These are phyloP conservation scores for Lasiodiplodia citricola DNA, from an alignment of 2,329 filamentous ascomycete genomes.

Conservation along the genomic window DNA sequence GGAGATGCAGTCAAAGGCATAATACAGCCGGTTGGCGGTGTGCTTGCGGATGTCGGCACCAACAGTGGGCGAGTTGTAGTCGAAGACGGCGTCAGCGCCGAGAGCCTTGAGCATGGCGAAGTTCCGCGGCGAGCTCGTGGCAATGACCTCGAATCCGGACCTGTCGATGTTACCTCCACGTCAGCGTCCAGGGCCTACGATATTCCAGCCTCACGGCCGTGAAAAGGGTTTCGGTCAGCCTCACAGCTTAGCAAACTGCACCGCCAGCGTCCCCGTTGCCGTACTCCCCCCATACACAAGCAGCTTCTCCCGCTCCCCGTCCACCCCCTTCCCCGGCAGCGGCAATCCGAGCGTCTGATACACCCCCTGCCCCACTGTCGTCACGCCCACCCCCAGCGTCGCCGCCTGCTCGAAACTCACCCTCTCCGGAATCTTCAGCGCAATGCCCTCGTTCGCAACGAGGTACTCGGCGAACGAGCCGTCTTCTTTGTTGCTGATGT, in stretches of 20 bases:
- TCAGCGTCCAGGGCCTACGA: neutral
- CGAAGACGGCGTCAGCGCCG: conserved; percentile 40
- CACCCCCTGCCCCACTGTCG: conserved; percentile 57
- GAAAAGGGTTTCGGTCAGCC: neutral
- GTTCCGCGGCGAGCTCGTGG: conserved; percentile 27
- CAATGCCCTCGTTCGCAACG: conserved; percentile 57
- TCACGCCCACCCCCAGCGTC: conserved; percentile 58
- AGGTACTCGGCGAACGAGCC: conserved; percentile 62
- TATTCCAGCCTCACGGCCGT: no score
- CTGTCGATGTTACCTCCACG: neutral
- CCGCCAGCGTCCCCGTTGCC: conserved; percentile 56
- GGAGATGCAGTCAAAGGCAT: conserved; percentile 58
- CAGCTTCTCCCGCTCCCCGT: conserved; percentile 47
- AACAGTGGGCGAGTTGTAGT: conserved; percentile 55
- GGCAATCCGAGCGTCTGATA: conserved; percentile 52
- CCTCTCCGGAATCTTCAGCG: conserved; percentile 54
- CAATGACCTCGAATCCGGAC: conserved; percentile 26
- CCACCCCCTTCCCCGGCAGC: conserved; percentile 44
- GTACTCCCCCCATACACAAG: conserved; percentile 59
- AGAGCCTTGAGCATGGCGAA: conserved; percentile 24
- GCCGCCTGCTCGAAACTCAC: conserved; percentile 59
- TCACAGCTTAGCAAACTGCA: conserved; percentile 50
- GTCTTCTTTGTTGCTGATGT: conserved; percentile 47
- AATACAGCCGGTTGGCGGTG: conserved; percentile 50
- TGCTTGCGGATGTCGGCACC: conserved; percentile 54